Percentiles rank a stretch among this genome's conserved stretches.
phyloP scores from a whole-genome alignment of 2,329 filamentous ascomycete genomes.

The Pestalotiopsis sp. region DNA sequence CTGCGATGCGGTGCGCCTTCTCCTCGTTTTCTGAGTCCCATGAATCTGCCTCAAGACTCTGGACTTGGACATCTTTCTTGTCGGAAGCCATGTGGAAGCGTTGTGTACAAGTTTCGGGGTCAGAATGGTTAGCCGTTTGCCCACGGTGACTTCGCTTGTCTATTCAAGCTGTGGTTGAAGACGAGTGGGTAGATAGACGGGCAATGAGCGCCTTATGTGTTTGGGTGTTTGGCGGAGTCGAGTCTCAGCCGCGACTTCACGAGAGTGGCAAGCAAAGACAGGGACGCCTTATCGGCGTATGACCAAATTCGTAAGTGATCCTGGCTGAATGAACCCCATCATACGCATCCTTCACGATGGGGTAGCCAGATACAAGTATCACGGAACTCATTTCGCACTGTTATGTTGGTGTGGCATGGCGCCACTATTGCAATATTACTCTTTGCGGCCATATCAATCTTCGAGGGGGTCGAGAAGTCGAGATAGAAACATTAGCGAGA shows the following conservation, averaged over 20 bases:
- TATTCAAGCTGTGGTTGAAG: background rate
- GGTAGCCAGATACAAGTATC: too few relatives aligned
- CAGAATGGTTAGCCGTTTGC: background rate
- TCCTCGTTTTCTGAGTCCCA: conserved; percentile 11
- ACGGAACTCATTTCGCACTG: too few relatives aligned
- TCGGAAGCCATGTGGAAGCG: background rate
- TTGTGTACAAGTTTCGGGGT: background rate
- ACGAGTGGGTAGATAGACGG: background rate
- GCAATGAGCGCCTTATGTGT: background rate
- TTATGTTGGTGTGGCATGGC: too few relatives aligned
- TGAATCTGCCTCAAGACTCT: background rate
- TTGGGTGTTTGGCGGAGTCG: background rate
- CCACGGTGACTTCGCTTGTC: background rate
- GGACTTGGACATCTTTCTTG: background rate
- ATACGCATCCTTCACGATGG: too few relatives aligned
- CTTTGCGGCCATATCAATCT: too few relatives aligned
- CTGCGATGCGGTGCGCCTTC: conserved; percentile 13
- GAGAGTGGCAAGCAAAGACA: background rate
- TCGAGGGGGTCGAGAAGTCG: too few relatives aligned
- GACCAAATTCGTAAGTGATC: background rate
- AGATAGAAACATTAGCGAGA: too few relatives aligned
- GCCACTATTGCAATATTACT: too few relatives aligned
- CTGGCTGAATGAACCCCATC: too few relatives aligned
- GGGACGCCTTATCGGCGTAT: background rate
- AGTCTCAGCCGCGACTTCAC: background rate